These are phyloP conservation scores for Aspergillus cavernicola DNA, from an alignment of 495 filamentous ascomycete species.

Conservation along the genomic window DNA sequence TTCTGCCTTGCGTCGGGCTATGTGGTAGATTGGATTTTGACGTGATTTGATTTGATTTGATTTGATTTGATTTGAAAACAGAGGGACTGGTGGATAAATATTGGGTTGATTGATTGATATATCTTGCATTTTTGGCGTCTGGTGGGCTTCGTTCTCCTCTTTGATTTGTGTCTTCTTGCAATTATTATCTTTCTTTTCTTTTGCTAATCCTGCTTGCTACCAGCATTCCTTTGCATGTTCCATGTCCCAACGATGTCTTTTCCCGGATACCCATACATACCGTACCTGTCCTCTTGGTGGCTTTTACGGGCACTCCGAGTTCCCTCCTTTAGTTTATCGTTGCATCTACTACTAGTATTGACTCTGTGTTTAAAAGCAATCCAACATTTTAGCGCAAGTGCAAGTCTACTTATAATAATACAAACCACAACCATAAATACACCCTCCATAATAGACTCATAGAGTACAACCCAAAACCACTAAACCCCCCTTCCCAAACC, in stretches of 20 bases:
- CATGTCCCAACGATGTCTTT: slow-evolving; percentile 23
- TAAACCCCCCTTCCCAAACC: not conserved
- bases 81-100: slow-evolving; percentile 15
- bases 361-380: not conserved
- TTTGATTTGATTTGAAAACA: slow-evolving; percentile 8
- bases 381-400: not conserved
- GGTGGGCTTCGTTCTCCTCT: slow-evolving; percentile 26
- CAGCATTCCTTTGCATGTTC: not conserved
- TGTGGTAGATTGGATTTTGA: slow-evolving; percentile 21
- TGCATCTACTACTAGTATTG: not conserved
- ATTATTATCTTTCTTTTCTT: slow-evolving; percentile 2
- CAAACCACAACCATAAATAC: not conserved
- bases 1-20: not conserved
- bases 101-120: slow-evolving; percentile 28
- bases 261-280: slow-evolving; percentile 10
- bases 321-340: slow-evolving; percentile 18
- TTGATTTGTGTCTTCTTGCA: slow-evolving; percentile 14
- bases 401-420: not conserved
- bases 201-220: slow-evolving; percentile 17
- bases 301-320: slow-evolving; percentile 16
- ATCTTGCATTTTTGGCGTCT: slow-evolving; percentile 47
- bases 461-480: slow-evolving; percentile 13
- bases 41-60: slow-evolving; percentile 13
- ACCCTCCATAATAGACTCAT: no score
- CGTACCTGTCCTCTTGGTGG: slow-evolving; percentile 1